A percentile compares a stretch with the other conserved stretches of the same genome.
phyloP scores from a whole-genome alignment of 306 rosid genomes.

The Cicer chorassanicum region DNA sequence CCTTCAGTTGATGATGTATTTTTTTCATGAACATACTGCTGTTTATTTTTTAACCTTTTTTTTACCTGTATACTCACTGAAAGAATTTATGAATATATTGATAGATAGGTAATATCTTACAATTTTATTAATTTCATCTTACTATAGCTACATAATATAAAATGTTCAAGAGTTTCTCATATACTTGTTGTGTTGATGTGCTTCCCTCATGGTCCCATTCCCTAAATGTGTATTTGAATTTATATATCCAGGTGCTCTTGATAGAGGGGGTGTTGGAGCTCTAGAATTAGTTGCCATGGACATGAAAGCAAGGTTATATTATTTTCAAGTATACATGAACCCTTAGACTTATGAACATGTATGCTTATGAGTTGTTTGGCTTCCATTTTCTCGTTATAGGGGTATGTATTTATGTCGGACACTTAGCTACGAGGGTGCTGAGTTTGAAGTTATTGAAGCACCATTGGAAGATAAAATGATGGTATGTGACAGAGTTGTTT shows the following conservation, averaged over 20 bases:
- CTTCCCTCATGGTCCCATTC: not conserved
- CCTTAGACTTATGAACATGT: constrained; percentile 1
- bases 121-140: constrained; percentile 18
- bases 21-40: constrained; percentile 23
- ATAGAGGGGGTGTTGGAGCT: constrained; percentile 99
- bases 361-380: constrained; percentile 33
- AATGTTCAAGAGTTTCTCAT: constrained; percentile 19
- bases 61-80: constrained; percentile 7
- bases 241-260: constrained; percentile 75
- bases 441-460: constrained; percentile 92
- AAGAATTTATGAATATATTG: constrained; percentile 14
- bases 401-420: constrained; percentile 98
- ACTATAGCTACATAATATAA: not conserved
- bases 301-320: constrained; percentile 95
- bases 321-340: constrained; percentile 19
- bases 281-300: constrained; percentile 99
- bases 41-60: constrained; percentile 2
- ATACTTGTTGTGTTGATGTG: not conserved
- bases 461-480: constrained; percentile 90
- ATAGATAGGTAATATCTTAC: not conserved
- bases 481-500: constrained; percentile 61
- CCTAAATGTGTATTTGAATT: constrained; percentile 19
- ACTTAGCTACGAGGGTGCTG: constrained; percentile 88
- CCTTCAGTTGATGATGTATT: constrained; percentile 33
- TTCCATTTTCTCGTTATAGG: constrained; percentile 59